A percentile compares a stretch with the other conserved stretches of the same genome.
Conservation (phyloP, 2,329 filamentous ascomycete genomes). For the Colletotrichum lupini region DNA sequence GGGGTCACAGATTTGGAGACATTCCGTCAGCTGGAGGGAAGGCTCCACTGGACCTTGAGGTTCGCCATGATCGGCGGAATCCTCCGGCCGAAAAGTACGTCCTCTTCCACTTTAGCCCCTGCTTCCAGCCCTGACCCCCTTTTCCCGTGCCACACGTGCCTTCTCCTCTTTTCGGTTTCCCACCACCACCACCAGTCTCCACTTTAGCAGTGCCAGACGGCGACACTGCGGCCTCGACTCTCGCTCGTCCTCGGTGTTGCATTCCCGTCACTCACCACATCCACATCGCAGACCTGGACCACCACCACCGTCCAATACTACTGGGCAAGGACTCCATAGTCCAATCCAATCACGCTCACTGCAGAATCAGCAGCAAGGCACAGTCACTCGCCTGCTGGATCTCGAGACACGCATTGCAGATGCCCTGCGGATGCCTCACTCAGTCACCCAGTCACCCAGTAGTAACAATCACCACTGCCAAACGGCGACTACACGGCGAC, state of each 20-base stretch:
- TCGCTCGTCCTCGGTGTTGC: slow-evolving; percentile 25
- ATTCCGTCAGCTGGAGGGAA: too few relatives aligned
- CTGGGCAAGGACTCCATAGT: not conserved
- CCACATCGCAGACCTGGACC: not conserved
- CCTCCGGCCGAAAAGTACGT: slow-evolving; percentile 1
- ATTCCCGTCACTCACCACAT: not conserved
- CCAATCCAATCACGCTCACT: not conserved
- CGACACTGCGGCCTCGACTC: not conserved
- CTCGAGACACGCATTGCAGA: slow-evolving; percentile 11
- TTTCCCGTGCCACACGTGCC: not conserved
- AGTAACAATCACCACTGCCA: not conserved
- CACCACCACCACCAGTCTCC: not conserved
- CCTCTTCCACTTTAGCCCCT: not conserved
- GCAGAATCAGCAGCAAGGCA: slow-evolving; percentile 10
- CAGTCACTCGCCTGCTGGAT: slow-evolving; percentile 14
- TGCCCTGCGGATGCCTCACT: not conserved
- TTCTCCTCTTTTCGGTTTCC: not conserved
- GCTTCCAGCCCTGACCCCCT: not conserved
- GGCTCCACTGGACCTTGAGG: too few relatives aligned
- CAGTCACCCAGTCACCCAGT: too few relatives aligned
- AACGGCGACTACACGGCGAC: not conserved
- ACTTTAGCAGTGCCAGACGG: not conserved
- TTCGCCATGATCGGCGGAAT: slow-evolving; percentile 23
- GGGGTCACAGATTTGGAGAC: not conserved
- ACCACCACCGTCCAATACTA: not conserved